Evolutionary conservation across 257 asterid species (phyloP), one percentile per base, ranked within the genome.

Genomic region (Craterostigma plantagineum): DNA sequence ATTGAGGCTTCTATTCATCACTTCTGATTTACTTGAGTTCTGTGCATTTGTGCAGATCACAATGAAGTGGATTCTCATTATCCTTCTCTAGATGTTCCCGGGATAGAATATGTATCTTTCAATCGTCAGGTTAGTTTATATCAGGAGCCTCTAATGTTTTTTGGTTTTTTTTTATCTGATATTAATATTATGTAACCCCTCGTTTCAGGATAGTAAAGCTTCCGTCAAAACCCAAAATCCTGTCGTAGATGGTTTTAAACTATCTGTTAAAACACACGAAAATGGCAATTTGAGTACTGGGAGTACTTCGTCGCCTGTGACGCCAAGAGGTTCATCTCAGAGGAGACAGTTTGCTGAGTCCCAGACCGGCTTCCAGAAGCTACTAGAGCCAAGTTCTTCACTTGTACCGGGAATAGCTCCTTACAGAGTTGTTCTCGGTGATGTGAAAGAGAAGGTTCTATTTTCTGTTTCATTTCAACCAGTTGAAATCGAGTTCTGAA

Each of bases 381-480:
- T 79, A 45, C 58, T 87, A 40, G 95, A 82, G 61, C 93, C 95
- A 53, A 82, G 98, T 69, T 71, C 73, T 41, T 68, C 90, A 34
- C 85, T 73, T 43, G 46, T 57, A 55, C 98, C 95, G 42, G 98
- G 95, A 57, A 62, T 82, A 37, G 95, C 95, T 67, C 91, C 98
- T 62, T 82, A 87, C 55, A 68, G 98, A 63, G 75, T 82, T 68
- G 86, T 87, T 51, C 73, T 87, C 13, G 98, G 93, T 39, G 71
- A 79, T 61, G 71, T 76, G 40, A 87, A 79, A 63, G 92, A 87
- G 50, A 87, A 72, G 95, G 98, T 82, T 54, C 46, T 14, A 33
- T 38, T 41, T 56, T 53, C 47, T 11, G 4, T 52, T 30, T 10
- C 36, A 15, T 1, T 3, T 27, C 16, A 30, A 4, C 33, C 1